Evolutionary conservation across 2,329 filamentous ascomycete genomes (phyloP), one percentile per base, ranked within the genome.

Genomic region (Plectosphaerella sp.): DNA sequence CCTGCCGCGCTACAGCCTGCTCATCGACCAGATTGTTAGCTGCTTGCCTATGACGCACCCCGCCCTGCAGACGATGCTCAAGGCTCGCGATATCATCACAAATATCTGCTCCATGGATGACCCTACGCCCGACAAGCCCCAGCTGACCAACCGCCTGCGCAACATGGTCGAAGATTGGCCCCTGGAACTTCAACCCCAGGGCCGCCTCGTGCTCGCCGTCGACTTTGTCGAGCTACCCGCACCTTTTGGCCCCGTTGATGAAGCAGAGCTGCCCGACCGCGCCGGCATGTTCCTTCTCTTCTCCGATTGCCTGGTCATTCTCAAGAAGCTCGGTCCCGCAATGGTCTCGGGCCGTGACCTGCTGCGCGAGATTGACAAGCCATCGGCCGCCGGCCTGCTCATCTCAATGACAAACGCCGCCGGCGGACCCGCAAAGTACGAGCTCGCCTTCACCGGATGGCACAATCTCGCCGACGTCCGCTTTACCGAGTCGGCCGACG

Each of bases 61-160:
- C 3, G 92, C 92, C 1, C 78, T 96, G 50, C 87, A 88, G 59
- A 79, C 81, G 3, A 86, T 99, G 71, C 80, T 97, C 42, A 92
- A 91, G 65, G 92, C 94, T 1, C 82, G 93, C 58, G 94, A 97
- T 66, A 89, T 96, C 50, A 91, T 99, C 59, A 91, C 92, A 18
- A 94, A 96, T 50, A 99, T 99, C 43, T 99, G 94, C 69, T 95
- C 93, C 15, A 86, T 97, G 72, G 93, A 97, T 61, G 88, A 72
- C 65, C 88, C 62, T 62, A 76, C 68, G 61, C 82, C 75, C 3
- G 87, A 90, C 62, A 88, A 91, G 59, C 84, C 86, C 10, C 88
- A 89, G 59, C 77, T 90, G 45, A 80, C 87, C 35, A 87, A 84
- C 59, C 84, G 89, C 42, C 73, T 97, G 47, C 86, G 86, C 57